Percentiles rank a stretch among this genome's conserved stretches.
These are phyloP conservation scores for Talaromyces borbonicus DNA, from an alignment of 495 filamentous ascomycete genomes.

Conservation along the genomic window DNA sequence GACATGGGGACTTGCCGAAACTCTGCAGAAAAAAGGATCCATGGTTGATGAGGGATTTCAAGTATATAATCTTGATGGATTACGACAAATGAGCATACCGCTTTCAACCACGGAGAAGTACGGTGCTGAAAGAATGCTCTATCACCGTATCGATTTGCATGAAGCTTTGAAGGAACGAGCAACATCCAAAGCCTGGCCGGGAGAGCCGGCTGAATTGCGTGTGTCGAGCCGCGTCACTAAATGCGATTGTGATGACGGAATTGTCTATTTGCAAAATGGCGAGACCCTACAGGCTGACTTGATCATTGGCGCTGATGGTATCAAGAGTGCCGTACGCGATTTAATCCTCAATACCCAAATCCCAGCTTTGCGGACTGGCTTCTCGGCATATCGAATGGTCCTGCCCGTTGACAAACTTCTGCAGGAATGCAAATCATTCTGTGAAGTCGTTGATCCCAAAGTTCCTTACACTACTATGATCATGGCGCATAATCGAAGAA, in stretches of 20 bases:
- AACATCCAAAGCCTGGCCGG: slow-evolving; percentile 9
- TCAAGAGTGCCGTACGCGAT: no score
- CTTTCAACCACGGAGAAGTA: slow-evolving; percentile 13
- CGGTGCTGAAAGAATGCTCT: slow-evolving; percentile 17
- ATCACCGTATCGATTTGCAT: slow-evolving; percentile 23
- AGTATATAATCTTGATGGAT: slow-evolving; percentile 19
- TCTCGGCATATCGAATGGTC: no score
- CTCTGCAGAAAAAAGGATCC: slow-evolving; percentile 9
- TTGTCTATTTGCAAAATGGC: slow-evolving; percentile 17
- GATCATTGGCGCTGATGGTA: no score
- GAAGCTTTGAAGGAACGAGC: slow-evolving; percentile 13
- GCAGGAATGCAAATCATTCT: no score
- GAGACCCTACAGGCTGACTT: slow-evolving; percentile 16
- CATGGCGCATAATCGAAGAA: no score
- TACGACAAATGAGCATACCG: slow-evolving; percentile 14
- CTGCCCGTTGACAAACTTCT: no score
- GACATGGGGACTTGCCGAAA: slow-evolving; percentile 13
- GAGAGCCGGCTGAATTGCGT: slow-evolving; percentile 12
- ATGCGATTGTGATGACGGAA: slow-evolving; percentile 13
- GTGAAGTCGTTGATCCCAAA: no score
- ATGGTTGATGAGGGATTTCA: slow-evolving; percentile 22
- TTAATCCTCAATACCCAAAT: no score
- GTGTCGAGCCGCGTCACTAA: slow-evolving; percentile 10
- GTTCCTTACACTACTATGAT: no score
- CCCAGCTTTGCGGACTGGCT: no score